Evolutionary conservation across 495 filamentous ascomycete species (phyloP).

Genomic region (Pyrenula massariospora): DNA sequence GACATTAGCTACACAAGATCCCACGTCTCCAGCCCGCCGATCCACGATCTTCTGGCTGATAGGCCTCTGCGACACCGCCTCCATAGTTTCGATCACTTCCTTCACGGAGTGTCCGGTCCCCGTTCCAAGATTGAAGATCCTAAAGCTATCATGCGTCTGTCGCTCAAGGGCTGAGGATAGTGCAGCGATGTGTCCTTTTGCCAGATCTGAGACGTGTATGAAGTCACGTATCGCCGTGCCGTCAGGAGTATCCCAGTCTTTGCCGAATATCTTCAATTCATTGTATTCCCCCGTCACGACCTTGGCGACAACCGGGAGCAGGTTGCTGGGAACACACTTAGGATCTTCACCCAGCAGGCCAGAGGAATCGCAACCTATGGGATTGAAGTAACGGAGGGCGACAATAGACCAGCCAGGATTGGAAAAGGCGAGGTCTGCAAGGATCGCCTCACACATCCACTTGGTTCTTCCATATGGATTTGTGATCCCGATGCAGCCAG

Average conservation of each 20-base stretch:
- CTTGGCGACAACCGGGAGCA: conserved; percentile 49
- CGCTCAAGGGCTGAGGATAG: conserved; percentile 27
- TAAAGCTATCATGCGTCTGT: conserved; percentile 29
- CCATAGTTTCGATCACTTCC: conserved; percentile 38
- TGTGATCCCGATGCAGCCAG: conserved; percentile 41
- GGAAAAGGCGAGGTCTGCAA: conserved; percentile 46
- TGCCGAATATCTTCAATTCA: conserved; percentile 47
- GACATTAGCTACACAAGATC: conserved; percentile 70
- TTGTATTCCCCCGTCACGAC: conserved; percentile 44
- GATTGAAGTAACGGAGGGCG: conserved; percentile 57
- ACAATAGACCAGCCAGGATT: conserved; percentile 51
- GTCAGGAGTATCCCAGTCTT: conserved; percentile 53
- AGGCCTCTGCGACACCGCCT: conserved; percentile 23
- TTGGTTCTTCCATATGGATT: conserved; percentile 57
- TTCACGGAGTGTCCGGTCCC: conserved; percentile 38
- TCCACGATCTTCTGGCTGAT: conserved; percentile 54
- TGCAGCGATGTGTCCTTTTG: conserved; percentile 51
- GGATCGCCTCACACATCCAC: conserved; percentile 53
- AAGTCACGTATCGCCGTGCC: conserved; percentile 47
- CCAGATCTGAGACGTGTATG: conserved; percentile 55
- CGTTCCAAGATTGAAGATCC: conserved; percentile 41
- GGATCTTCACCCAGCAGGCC: conserved; percentile 56
- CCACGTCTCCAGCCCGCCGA: conserved; percentile 63
- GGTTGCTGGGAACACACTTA: conserved; percentile 47
- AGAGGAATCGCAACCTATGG: conserved; percentile 52